These are phyloP conservation scores for Ophiostoma triangulosporum DNA, from an alignment of 2,329 filamentous ascomycete species.

Conservation along the genomic window DNA sequence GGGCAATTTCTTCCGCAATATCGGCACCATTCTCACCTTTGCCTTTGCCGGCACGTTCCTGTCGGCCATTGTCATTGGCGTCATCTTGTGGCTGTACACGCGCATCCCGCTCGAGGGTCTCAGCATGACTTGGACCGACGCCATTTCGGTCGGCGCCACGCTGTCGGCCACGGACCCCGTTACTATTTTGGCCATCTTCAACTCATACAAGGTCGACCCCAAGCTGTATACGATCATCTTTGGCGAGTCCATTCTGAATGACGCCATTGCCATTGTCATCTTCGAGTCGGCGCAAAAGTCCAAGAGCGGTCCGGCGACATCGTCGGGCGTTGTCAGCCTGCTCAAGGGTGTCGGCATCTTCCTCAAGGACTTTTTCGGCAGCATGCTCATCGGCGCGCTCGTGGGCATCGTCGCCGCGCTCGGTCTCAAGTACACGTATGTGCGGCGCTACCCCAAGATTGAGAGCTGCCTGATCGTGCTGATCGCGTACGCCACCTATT, in stretches of 20 bases:
- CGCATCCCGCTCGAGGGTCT: slow-evolving; percentile 74
- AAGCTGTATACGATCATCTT: slow-evolving; percentile 99
- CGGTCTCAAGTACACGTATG: slow-evolving; percentile 85
- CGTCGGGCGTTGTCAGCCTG: slow-evolving; percentile 65
- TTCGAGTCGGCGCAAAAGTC: slow-evolving; percentile 97
- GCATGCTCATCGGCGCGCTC: slow-evolving; percentile 73
- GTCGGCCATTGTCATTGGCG: slow-evolving; percentile 83
- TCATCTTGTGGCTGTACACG: slow-evolving; percentile 82
- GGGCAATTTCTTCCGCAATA: slow-evolving; percentile 97
- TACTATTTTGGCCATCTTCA: slow-evolving; percentile 97
- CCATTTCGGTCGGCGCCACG: slow-evolving; percentile 90
- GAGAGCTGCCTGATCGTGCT: slow-evolving; percentile 90
- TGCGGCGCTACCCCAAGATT: slow-evolving; percentile 85
- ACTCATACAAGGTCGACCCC: slow-evolving; percentile 96
- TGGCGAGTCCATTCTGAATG: slow-evolving; percentile 94
- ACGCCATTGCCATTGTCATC: slow-evolving; percentile 94
- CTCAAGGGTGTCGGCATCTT: slow-evolving; percentile 91
- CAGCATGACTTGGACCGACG: slow-evolving; percentile 82
- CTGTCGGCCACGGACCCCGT: slow-evolving; percentile 95
- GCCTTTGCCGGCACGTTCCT: slow-evolving; percentile 96
- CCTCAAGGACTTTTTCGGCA: slow-evolving; percentile 91
- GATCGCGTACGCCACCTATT: slow-evolving; percentile 93
- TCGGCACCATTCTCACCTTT: slow-evolving; percentile 93
- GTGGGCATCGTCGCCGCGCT: slow-evolving; percentile 81
- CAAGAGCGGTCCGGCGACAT: slow-evolving; percentile 57